Conservation (phyloP, 129 eudicot genomes). For the Escallonia rubra region DNA sequence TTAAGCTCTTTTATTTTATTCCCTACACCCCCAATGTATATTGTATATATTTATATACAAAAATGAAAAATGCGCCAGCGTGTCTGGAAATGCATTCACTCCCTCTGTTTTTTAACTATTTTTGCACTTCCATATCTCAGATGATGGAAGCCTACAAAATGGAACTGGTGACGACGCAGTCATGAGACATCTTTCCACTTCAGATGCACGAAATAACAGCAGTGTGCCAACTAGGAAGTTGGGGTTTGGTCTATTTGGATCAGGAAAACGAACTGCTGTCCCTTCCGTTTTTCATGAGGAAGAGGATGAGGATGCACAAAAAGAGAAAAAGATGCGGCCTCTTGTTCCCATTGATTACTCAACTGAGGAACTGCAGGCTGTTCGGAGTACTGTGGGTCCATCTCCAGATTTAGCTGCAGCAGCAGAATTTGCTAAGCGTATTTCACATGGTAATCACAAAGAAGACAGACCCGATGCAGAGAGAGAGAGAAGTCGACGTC, state of each 20-base stretch:
- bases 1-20: not conserved
- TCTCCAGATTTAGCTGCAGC: conserved; percentile 64
- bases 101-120: not conserved
- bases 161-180: conserved; percentile 49
- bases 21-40: no score
- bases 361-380: conserved; percentile 76
- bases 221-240: conserved; percentile 51
- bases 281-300: conserved; percentile 91
- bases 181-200: conserved; percentile 17
- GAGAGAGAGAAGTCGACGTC: conserved; percentile 57
- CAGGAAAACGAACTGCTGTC: conserved; percentile 84
- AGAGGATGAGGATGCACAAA: conserved; percentile 92
- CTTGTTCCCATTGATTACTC: conserved; percentile 95
- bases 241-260: conserved; percentile 90
- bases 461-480: conserved; percentile 70
- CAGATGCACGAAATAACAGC: conserved; percentile 46
- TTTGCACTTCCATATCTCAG: conserved; percentile 33
- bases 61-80: no score
- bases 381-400: conserved; percentile 43
- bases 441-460: conserved; percentile 44
- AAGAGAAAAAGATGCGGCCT: conserved; percentile 98
- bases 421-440: conserved; percentile 69
- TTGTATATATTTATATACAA: no score
- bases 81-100: not conserved
- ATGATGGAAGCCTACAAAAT: conserved; percentile 43